phyloP scores from a whole-genome alignment of 768 basidiomycete species.

The Macrolepiota albuminosa region DNA sequence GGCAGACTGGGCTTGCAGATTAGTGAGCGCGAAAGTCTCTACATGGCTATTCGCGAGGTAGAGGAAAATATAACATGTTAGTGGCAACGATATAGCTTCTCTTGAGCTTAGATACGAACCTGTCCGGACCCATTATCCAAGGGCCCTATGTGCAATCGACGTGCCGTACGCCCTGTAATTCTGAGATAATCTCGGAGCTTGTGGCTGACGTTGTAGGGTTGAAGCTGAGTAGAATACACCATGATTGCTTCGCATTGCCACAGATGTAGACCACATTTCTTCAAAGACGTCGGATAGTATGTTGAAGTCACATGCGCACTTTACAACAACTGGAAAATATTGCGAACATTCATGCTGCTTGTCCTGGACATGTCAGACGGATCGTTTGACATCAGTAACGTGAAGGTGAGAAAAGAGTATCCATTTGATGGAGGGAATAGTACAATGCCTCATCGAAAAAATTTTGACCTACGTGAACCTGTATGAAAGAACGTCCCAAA shows the following conservation, averaged over 20 bases:
- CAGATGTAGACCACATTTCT: background rate
- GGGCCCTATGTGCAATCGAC: background rate
- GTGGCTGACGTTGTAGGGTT: too few relatives aligned
- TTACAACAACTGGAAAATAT: background rate
- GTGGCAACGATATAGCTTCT: background rate
- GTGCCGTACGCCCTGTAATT: background rate
- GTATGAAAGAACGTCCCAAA: background rate
- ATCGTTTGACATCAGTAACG: background rate
- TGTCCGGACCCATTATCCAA: background rate
- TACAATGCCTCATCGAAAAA: background rate
- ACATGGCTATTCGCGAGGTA: conserved; percentile 1
- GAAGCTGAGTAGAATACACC: background rate
- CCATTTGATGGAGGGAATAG: background rate
- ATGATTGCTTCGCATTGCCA: background rate
- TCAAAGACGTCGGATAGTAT: background rate
- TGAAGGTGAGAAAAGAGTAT: background rate
- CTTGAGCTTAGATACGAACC: background rate
- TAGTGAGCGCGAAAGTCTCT: conserved; percentile 7
- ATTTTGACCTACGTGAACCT: too few relatives aligned
- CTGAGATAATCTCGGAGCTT: background rate
- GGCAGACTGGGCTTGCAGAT: conserved; percentile 1
- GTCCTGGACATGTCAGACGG: background rate
- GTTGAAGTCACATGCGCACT: background rate
- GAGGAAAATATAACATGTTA: background rate
- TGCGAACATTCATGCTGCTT: background rate